Base-by-base conservation (phyloP, 805 yeast species). In the Saccharomycopsis microspora region DNA sequence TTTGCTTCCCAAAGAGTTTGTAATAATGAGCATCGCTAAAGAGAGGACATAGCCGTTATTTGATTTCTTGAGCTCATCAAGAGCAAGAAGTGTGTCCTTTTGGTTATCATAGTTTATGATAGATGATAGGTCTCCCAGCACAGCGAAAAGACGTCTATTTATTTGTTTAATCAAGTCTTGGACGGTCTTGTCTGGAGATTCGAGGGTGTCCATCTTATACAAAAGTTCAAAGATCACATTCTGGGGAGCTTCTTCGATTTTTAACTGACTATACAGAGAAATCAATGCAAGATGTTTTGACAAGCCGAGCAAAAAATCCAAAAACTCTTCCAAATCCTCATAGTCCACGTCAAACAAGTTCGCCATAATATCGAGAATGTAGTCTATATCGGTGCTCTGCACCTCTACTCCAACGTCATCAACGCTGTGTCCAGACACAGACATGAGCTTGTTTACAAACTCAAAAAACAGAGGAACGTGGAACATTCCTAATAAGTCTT, bases 81-180 rank as follows among this genome's bases (percentile, higher is more conserved):
- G 30, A 27, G 48, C 52, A 28, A 45, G 41, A 1, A 38, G 9
- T 8, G 42, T 28, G 38, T 43, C 46, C 6, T 40, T 8, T n/a
- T 35, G 19, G 33, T 45, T 51, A 34, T 45, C 47, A 31, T 39
- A 35, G 8, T 41, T 11, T 5, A 27, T 27, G 27, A 43, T 39
- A 1, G 52, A 48, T 10, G 51, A 48, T 10, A 51, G 39, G 35
- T 48, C 43, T 5, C 54, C 54, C 7, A 48, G 36, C 10, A 33
- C 45, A 10, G 40, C 52, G 41, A 48, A 51, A 27, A 48, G 36
- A n/a, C 43, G 11, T 33, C 54, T 33, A 39, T 49, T 41, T 5
- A 45, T 32, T 42, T 49, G 49, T 33, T 44, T 51, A 32, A 42
- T 36, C 9, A 3, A 38, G 30, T 42, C 48, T 32, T 7, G 10